phyloP scores from a whole-genome alignment of 768 basidiomycete species.

The Psilocybe sp. region DNA sequence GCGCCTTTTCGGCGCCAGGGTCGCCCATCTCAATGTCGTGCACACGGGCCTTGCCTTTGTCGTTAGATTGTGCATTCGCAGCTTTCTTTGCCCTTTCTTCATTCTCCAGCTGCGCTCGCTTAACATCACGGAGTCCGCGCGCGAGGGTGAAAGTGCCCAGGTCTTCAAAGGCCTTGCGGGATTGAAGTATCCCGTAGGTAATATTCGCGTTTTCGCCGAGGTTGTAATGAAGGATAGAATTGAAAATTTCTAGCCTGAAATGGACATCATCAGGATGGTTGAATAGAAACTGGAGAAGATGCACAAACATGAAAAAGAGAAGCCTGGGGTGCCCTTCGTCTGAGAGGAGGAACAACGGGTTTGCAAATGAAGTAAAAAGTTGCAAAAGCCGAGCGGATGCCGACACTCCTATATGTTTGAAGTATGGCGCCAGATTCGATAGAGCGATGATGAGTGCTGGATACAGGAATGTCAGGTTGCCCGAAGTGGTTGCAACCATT shows the following conservation, averaged over 20 bases:
- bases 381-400: conserved; percentile 84
- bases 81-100: conserved; percentile 59
- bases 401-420: conserved; percentile 76
- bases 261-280: not conserved
- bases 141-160: conserved; percentile 90
- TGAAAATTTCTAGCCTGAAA: conserved; percentile 85
- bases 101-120: conserved; percentile 66
- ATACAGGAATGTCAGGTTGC: conserved; percentile 78
- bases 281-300: not conserved
- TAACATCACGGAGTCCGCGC: conserved; percentile 82
- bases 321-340: conserved; percentile 95
- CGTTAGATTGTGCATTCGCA: conserved; percentile 11
- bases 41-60: conserved; percentile 36
- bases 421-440: conserved; percentile 84
- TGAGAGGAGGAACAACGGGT: conserved; percentile 82
- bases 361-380: conserved; percentile 89
- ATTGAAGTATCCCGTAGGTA: conserved; percentile 79
- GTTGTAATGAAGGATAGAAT: conserved; percentile 75
- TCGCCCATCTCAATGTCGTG: conserved; percentile 31
- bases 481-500: conserved; percentile 86
- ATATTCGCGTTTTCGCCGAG: conserved; percentile 84
- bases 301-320: conserved; percentile 81
- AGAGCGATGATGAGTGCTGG: conserved; percentile 90
- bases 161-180: conserved; percentile 84
- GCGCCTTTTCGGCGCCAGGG: conserved; percentile 63